A percentile compares a stretch with the other conserved stretches of the same genome.
Conservation (phyloP, 208 protist genomes). For the Jaenimonas drosophilae region DNA sequence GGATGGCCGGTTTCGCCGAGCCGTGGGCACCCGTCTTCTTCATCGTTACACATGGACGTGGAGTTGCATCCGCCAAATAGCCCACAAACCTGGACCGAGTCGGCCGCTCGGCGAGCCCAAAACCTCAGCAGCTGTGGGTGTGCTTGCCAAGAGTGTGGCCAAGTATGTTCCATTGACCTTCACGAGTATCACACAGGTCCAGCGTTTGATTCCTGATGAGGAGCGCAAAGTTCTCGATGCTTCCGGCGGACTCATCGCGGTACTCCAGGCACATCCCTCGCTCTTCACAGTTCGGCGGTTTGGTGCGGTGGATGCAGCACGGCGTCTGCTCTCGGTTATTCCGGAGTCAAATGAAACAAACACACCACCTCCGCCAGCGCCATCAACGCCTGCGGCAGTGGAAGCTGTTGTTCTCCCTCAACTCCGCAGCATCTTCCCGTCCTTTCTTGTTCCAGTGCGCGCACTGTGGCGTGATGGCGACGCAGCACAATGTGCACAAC, state of each 20-base stretch:
- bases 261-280: conserved; percentile 12
- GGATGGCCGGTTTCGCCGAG: no score
- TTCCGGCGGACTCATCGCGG: conserved; percentile 10
- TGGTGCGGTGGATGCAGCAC: conserved; percentile 16
- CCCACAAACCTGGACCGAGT: no score
- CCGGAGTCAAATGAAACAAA: no score
- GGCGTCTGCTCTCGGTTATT: conserved; percentile 3
- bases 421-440: conserved; percentile 27
- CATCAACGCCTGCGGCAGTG: neutral
- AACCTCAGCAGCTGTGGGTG: no score
- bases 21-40: no score
- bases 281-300: conserved; percentile 15
- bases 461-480: conserved; percentile 7
- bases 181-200: conserved; percentile 47
- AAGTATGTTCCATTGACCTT: conserved; percentile 33
- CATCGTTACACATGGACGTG: no score
- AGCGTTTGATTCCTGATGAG: conserved; percentile 22
- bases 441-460: conserved; percentile 43
- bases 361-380: no score
- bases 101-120: no score
- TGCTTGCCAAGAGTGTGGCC: no score
- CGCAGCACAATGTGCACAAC: neutral
- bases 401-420: conserved; percentile 1
- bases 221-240: conserved; percentile 51
- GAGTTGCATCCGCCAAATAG: no score